Percentiles rank a stretch among this genome's conserved stretches.
Evolutionary conservation across 805 yeast genomes (phyloP).

Genomic region (Yamadazyma scolyti): DNA sequence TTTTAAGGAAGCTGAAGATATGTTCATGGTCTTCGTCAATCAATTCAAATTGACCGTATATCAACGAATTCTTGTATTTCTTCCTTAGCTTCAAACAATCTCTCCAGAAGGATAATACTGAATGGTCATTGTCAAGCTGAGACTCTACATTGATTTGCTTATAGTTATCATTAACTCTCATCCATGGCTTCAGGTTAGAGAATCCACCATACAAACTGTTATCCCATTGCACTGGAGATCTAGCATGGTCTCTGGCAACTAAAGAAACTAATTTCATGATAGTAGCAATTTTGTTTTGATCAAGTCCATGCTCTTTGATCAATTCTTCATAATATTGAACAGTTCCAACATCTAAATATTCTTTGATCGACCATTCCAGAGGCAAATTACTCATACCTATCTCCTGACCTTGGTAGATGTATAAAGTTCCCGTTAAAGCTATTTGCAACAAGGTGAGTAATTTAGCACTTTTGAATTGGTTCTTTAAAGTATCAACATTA

Average conservation of each 20-base stretch:
- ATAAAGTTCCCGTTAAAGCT: conserved; percentile 52
- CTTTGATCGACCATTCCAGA: conserved; percentile 42
- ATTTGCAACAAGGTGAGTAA: conserved; percentile 43
- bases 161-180: conserved; percentile 48
- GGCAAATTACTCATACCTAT: conserved; percentile 53
- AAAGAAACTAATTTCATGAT: conserved; percentile 31
- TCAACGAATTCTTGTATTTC: conserved; percentile 39
- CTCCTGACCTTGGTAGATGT: conserved; percentile 61
- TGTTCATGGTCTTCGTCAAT: conserved; percentile 41
- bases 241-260: conserved; percentile 49
- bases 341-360: conserved; percentile 50
- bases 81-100: conserved; percentile 42
- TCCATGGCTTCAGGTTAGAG: conserved; percentile 50
- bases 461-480: conserved; percentile 42
- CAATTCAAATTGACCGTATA: conserved; percentile 44
- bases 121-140: conserved; percentile 43
- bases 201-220: conserved; percentile 43
- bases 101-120: conserved; percentile 45
- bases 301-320: conserved; percentile 20
- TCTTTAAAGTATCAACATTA: conserved; percentile 23
- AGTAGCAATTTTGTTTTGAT: conserved; percentile 13
- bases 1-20: conserved; percentile 41
- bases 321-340: conserved; percentile 35
- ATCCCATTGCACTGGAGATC: conserved; percentile 59
- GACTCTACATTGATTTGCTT: conserved; percentile 45